phyloP scores from a whole-genome alignment of 805 yeast genomes.

The Pichia paraexigua region DNA sequence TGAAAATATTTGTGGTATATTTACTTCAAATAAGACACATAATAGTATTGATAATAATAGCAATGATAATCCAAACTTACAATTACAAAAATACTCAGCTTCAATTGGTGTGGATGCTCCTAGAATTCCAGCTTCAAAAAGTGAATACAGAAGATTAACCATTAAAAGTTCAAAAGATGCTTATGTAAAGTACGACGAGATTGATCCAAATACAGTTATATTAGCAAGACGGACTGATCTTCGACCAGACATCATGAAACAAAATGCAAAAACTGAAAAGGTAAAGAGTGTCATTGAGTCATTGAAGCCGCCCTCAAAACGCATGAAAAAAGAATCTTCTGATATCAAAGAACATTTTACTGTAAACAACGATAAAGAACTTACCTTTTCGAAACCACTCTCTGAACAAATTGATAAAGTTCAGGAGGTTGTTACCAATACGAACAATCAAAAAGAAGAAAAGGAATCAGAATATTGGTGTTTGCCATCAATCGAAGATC shows the following conservation, averaged over 20 bases:
- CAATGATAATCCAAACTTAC: neutral
- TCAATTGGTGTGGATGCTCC: neutral
- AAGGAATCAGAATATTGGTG: conserved; percentile 53
- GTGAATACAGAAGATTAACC: conserved; percentile 22
- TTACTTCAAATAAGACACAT: conserved; percentile 16
- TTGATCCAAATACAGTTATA: conserved; percentile 25
- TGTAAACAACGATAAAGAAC: neutral
- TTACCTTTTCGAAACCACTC: conserved; percentile 2
- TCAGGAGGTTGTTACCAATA: neutral
- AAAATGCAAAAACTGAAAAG: neutral
- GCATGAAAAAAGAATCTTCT: neutral
- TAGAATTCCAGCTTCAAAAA: conserved; percentile 12
- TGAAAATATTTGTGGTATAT: conserved; percentile 26
- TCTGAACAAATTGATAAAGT: neutral
- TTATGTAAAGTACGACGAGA: conserved; percentile 22
- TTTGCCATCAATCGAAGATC: conserved; percentile 50
- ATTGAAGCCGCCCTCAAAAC: conserved; percentile 4
- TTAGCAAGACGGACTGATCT: conserved; percentile 8
- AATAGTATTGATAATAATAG: neutral
- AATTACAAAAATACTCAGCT: neutral
- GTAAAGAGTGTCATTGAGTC: neutral
- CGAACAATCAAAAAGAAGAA: neutral
- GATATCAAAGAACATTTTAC: neutral
- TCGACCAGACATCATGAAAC: no score
- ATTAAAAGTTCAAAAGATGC: conserved; percentile 22